These are phyloP conservation scores for Talaromyces albobiverticillius DNA, from an alignment of 2,329 filamentous ascomycete species.

Conservation along the genomic window DNA sequence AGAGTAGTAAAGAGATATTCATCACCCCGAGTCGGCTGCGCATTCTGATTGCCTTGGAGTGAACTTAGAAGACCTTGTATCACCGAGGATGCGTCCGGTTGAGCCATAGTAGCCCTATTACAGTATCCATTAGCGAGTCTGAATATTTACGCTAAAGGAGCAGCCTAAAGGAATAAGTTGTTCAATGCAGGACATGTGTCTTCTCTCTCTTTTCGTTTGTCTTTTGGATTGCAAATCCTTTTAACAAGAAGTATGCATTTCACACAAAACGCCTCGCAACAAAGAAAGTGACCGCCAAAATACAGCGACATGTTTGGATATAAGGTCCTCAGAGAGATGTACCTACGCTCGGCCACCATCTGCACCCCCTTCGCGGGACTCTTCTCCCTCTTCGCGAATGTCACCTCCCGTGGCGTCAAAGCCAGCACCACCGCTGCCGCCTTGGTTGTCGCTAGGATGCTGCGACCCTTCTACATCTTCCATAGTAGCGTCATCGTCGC, in stretches of 20 bases:
- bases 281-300: not conserved
- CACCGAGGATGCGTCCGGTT: conserved; percentile 69
- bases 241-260: conserved; percentile 12
- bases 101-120: conserved; percentile 57
- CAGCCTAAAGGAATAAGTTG: conserved; percentile 10
- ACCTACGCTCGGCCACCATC: conserved; percentile 99
- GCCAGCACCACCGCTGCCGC: conserved; percentile 77
- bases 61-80: conserved; percentile 89
- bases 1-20: conserved; percentile 76
- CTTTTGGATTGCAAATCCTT: not conserved
- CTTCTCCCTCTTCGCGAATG: conserved; percentile 82
- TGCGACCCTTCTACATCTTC: conserved; percentile 68
- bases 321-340: conserved; percentile 39
- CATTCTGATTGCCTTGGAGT: conserved; percentile 56
- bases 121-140: conserved; percentile 18
- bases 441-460: conserved; percentile 56
- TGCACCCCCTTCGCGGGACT: conserved; percentile 84
- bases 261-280: conserved; percentile 13
- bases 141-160: conserved; percentile 12
- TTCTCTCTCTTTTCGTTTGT: conserved; percentile 4
- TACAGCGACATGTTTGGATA: conserved; percentile 1
- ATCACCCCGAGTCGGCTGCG: conserved; percentile 43
- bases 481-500: conserved; percentile 74
- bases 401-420: conserved; percentile 87
- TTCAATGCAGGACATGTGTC: conserved; percentile 1